Conservation (phyloP, 768 basidiomycete species). For the Leccinum incarnatum region DNA sequence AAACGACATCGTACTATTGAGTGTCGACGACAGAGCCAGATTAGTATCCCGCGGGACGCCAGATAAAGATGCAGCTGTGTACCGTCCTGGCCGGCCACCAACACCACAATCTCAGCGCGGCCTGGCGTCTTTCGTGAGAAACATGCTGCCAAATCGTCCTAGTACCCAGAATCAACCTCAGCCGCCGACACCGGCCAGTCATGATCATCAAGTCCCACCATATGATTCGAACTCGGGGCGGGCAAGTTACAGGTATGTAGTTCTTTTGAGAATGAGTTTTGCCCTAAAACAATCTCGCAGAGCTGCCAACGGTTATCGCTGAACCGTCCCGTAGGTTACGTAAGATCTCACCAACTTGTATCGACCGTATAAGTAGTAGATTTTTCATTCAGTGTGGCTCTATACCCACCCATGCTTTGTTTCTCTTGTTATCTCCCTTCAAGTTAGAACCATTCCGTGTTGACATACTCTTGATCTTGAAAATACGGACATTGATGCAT, state of each 20-base stretch:
- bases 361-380: not conserved
- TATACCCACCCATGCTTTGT: too few species aligned
- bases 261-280: not conserved
- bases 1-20: not conserved
- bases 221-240: not conserved
- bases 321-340: not conserved
- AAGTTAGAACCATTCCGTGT: not conserved
- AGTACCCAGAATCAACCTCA: not conserved
- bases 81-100: not conserved
- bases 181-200: not conserved
- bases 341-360: not conserved
- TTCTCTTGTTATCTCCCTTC: not conserved
- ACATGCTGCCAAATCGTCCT: not conserved
- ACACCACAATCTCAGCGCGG: not conserved
- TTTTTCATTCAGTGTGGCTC: too few species aligned
- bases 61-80: not conserved
- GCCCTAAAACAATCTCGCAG: not conserved
- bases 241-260: not conserved
- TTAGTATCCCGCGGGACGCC: constrained; percentile 1
- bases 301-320: not conserved
- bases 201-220: not conserved
- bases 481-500: not conserved
- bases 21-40: constrained; percentile 1
- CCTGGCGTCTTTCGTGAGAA: not conserved
- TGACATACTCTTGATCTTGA: not conserved